Conservation (phyloP, 108 stramenopile genomes). For the Pseudonitzschia multistriata region DNA sequence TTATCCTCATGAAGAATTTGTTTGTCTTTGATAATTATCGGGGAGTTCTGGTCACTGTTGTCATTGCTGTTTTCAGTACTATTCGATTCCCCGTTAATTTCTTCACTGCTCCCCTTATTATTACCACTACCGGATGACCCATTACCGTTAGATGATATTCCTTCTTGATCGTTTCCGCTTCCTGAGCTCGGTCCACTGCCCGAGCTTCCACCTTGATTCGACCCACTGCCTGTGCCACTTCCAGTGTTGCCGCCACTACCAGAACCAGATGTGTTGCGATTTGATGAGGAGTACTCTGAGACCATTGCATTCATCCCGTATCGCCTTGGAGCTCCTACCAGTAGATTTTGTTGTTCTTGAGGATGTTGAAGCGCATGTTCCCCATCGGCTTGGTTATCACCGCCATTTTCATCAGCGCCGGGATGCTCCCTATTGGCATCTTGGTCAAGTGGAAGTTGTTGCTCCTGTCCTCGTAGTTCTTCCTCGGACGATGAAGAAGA, state of each 20-base stretch:
- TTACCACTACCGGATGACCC: slow-evolving; percentile 41
- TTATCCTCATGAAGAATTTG: not conserved
- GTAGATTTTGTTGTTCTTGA: slow-evolving; percentile 10
- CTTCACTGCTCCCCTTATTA: slow-evolving; percentile 35
- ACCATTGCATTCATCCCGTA: slow-evolving; percentile 19
- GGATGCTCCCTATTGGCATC: not conserved
- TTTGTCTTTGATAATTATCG: not conserved
- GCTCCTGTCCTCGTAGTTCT: slow-evolving; percentile 17
- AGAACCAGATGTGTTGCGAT: slow-evolving; percentile 31
- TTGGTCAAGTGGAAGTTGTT: not conserved
- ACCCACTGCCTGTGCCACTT: slow-evolving; percentile 44
- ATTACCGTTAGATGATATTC: slow-evolving; percentile 30
- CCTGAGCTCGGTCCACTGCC: slow-evolving; percentile 45
- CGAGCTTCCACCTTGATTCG: slow-evolving; percentile 36
- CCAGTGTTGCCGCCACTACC: slow-evolving; percentile 39
- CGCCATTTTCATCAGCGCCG: slow-evolving; percentile 11
- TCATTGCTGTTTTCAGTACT: slow-evolving; percentile 23
- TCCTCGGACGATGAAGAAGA: slow-evolving; percentile 27
- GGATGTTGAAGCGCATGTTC: slow-evolving; percentile 15
- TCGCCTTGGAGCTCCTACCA: not conserved
- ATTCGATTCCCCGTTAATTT: slow-evolving; percentile 21
- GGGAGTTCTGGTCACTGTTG: not conserved
- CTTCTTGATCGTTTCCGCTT: slow-evolving; percentile 43
- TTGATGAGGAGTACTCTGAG: slow-evolving; percentile 34
- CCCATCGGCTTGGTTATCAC: not conserved